A percentile compares a stretch with the other conserved stretches of the same genome.
These are phyloP conservation scores for Ambrosiella beaveri DNA, from an alignment of 2,329 filamentous ascomycete genomes.

Conservation along the genomic window DNA sequence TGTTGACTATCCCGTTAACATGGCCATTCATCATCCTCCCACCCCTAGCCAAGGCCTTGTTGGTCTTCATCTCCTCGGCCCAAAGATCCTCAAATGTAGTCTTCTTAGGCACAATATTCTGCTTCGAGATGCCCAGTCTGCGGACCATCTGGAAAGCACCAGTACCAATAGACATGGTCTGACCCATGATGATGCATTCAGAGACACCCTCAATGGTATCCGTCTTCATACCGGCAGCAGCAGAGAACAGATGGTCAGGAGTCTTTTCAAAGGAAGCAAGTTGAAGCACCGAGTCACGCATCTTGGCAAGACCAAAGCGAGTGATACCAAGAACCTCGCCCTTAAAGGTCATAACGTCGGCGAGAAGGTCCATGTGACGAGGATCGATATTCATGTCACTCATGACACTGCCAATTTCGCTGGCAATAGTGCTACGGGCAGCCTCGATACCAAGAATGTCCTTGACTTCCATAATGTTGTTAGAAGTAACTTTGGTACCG, in stretches of 20 bases:
- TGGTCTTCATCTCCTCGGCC: conserved; percentile 16
- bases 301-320: conserved; percentile 88
- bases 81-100: conserved; percentile 58
- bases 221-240: conserved; percentile 77
- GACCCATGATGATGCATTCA: conserved; percentile 97
- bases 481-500: conserved; percentile 55
- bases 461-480: conserved; percentile 77
- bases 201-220: conserved; percentile 86
- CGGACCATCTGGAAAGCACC: conserved; percentile 83
- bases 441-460: conserved; percentile 91
- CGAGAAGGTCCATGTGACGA: conserved; percentile 90
- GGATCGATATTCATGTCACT: conserved; percentile 88
- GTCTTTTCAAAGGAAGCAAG: conserved; percentile 96
- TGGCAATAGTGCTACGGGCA: conserved; percentile 71
- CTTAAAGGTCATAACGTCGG: conserved; percentile 98
- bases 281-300: conserved; percentile 85
- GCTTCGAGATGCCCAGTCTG: conserved; percentile 47
- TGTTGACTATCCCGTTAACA: not conserved
- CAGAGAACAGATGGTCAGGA: conserved; percentile 90
- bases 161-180: conserved; percentile 81
- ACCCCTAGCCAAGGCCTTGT: conserved; percentile 4
- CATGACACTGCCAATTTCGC: conserved; percentile 83
- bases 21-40: not conserved
- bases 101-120: conserved; percentile 38
- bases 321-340: conserved; percentile 94